Base-by-base conservation (phyloP, 2,329 filamentous ascomycete species). In the Diplodia sapinea region DNA sequence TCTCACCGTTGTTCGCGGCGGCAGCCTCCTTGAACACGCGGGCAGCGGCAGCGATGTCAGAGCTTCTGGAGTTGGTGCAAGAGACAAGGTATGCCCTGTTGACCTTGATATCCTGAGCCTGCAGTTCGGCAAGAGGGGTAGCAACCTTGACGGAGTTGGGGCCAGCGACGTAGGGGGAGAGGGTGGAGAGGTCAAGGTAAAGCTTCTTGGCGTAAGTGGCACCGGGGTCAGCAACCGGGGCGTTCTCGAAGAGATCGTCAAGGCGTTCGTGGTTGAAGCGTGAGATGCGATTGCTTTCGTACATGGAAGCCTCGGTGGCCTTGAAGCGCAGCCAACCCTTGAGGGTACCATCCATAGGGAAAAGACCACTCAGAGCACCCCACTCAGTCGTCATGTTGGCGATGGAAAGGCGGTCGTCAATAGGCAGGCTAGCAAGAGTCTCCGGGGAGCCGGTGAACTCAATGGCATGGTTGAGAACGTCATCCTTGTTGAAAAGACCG, bases 111-210 rank as follows among this genome's bases (percentile, higher is more conserved):
- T 91, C 81, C 75, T 94, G 83, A 0, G 85, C 76, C 72, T 90
- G 90, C 0, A 98, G 86, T 38, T 94, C 88, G 5, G 83, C 80
- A 0, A 98, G 79, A 0, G 94, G 92, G 0, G 89, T 96, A 0
- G 91, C 88, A 0, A 97, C 82, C 79, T 97, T 97, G 74, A 97
- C 93, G 0, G 91, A 94, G 80, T 97, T 97, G 0, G 94, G 94
- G 0, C 94, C 94, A 0, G 93, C 85, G 11, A 97, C 89, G 67
- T 91, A 94, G 0, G 94, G 94, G 0, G 92, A 90, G 0, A 97
- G 85, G 0, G 92, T 94, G 0, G 90, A 92, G 0, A 97, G 85
- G 76, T 97, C 88, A 7, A 97, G 82, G 76, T 91, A 93, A 0
- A 97, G 84, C 50, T 89, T 82, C 79, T 98, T 97, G 66, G 93